These are phyloP conservation scores for Falciphora oryzae DNA, from an alignment of 2,329 filamentous ascomycete genomes.

Conservation along the genomic window DNA sequence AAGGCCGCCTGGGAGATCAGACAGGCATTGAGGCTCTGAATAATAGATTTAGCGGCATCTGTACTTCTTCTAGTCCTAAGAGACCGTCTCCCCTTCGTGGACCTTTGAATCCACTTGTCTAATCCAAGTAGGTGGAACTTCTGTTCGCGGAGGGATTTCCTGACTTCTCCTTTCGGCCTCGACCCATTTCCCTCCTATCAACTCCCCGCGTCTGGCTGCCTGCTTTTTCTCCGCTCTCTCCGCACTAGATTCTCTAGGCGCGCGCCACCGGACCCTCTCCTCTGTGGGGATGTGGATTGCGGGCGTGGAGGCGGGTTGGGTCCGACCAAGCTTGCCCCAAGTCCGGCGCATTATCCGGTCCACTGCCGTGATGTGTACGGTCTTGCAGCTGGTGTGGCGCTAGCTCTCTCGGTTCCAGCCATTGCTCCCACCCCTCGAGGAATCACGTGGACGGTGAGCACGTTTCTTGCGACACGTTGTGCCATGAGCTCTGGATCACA, in stretches of 20 bases:
- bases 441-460: neutral
- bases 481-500: neutral
- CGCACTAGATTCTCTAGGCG: neutral
- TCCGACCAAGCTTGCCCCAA: neutral
- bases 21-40: too few relatives aligned
- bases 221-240: neutral
- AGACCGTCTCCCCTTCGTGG: too few relatives aligned
- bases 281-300: neutral
- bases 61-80: too few relatives aligned
- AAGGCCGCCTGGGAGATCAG: too few relatives aligned
- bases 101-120: too few relatives aligned
- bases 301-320: neutral
- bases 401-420: neutral
- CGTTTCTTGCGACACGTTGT: neutral
- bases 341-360: neutral
- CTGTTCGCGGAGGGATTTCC: too few relatives aligned
- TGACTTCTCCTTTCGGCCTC: too few relatives aligned
- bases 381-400: neutral
- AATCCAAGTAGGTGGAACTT: too few relatives aligned
- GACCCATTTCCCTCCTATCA: too few relatives aligned
- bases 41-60: too few relatives aligned
- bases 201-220: too few relatives aligned
- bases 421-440: neutral
- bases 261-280: too few relatives aligned
- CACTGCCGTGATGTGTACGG: neutral